Evolutionary conservation across 169 alveolate species (phyloP).

Genomic region (Blepharisma undulans): DNA sequence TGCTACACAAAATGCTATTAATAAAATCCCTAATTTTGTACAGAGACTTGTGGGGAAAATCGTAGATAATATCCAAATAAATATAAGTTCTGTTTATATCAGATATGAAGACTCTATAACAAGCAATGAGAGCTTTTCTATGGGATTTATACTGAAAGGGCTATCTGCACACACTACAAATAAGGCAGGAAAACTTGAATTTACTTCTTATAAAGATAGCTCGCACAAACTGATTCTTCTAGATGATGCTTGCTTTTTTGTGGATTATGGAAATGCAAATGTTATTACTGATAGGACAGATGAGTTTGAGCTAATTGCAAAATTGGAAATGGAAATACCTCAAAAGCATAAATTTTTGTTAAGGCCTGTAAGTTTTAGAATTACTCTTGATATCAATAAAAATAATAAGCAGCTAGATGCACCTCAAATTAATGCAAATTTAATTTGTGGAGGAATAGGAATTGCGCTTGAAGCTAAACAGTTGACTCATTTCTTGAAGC

Average conservation of each 20-base stretch:
- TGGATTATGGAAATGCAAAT: slow-evolving; percentile 43
- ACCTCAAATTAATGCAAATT: background rate
- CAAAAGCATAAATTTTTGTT: background rate
- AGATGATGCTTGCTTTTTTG: slow-evolving; percentile 36
- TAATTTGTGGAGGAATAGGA: background rate
- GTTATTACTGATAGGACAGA: too few species aligned
- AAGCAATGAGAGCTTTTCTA: slow-evolving; percentile 38
- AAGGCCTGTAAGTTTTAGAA: background rate
- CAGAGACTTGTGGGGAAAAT: slow-evolving; percentile 45
- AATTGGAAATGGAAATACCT: background rate
- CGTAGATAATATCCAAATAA: slow-evolving; percentile 55
- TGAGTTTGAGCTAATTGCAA: too few species aligned
- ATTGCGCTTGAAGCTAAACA: background rate
- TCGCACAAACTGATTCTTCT: slow-evolving; percentile 43
- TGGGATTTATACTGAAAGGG: slow-evolving; percentile 41
- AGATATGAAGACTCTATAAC: slow-evolving; percentile 56
- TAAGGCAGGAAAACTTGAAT: slow-evolving; percentile 40
- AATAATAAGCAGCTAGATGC: background rate
- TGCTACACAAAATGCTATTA: background rate
- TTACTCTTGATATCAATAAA: background rate
- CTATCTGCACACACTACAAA: slow-evolving; percentile 44
- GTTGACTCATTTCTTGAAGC: background rate
- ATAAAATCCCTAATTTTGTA: slow-evolving; percentile 48
- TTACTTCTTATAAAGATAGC: slow-evolving; percentile 10
- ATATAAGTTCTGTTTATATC: slow-evolving; percentile 45